phyloP scores from a whole-genome alignment of 306 rosid genomes.

The Abrus precatorius region DNA sequence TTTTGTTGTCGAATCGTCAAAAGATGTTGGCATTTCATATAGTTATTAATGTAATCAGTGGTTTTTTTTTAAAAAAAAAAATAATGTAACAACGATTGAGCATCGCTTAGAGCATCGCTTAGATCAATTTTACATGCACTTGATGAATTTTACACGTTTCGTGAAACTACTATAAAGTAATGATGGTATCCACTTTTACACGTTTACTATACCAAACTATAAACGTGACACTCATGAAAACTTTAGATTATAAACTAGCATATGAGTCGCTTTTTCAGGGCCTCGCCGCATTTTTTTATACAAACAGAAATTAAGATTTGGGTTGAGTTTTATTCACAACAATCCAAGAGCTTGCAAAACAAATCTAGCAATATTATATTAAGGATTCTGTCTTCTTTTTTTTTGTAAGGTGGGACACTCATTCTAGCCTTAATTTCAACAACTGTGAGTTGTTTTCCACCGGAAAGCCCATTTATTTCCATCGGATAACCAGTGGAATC shows the following conservation, averaged over 20 bases:
- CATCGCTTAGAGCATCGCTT: background rate
- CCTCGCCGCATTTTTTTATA: background rate
- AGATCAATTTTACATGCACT: background rate
- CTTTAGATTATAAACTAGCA: background rate
- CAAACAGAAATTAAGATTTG: background rate
- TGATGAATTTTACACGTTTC: background rate
- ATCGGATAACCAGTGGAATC: background rate
- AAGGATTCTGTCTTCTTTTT: background rate
- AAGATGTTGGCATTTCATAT: background rate
- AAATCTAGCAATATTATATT: background rate
- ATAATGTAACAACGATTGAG: background rate
- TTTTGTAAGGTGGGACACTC: background rate
- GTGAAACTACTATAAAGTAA: background rate
- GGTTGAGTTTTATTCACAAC: background rate
- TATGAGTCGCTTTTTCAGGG: background rate
- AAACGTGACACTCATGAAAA: background rate
- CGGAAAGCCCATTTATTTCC: slow-evolving; percentile 27
- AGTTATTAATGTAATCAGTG: background rate
- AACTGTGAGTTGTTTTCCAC: slow-evolving; percentile 45
- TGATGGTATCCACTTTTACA: background rate
- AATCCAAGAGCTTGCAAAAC: background rate
- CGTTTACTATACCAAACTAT: background rate
- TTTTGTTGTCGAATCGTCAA: background rate
- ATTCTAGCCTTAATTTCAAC: slow-evolving; percentile 34
- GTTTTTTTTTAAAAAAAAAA: background rate